Conservation (phyloP, 2,329 filamentous ascomycete species). For the Aspergillus japonicus region DNA sequence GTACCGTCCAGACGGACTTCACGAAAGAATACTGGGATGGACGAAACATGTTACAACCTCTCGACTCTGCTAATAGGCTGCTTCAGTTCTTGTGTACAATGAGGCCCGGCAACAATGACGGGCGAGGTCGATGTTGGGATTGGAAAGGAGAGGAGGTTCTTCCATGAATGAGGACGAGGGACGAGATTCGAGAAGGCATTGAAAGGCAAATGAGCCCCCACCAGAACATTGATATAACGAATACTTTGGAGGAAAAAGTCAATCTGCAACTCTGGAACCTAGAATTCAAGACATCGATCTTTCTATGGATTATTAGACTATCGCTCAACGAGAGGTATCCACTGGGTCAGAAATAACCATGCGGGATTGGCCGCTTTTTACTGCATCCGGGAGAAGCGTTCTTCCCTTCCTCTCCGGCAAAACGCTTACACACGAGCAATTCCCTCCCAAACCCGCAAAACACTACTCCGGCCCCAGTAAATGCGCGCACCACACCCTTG, state of each 20-base stretch:
- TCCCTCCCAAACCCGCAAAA: background rate
- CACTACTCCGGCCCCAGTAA: constrained; percentile 5
- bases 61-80: constrained; percentile 65
- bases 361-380: background rate
- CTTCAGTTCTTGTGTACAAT: constrained; percentile 56
- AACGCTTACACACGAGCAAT: background rate
- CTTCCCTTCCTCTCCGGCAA: constrained; percentile 1
- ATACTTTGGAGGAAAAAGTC: background rate
- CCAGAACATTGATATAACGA: background rate
- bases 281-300: background rate
- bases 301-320: background rate
- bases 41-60: constrained; percentile 66
- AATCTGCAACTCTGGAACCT: background rate
- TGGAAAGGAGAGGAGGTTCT: constrained; percentile 65
- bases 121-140: constrained; percentile 66
- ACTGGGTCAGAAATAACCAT: background rate
- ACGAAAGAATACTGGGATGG: constrained; percentile 70
- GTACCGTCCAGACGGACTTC: constrained; percentile 74
- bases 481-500: background rate
- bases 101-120: constrained; percentile 36
- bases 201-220: background rate
- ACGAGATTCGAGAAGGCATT: background rate
- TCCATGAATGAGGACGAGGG: constrained; percentile 43
- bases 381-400: constrained; percentile 1
- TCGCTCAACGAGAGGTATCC: background rate